Evolutionary conservation across 1,139 yeast genomes (phyloP).

Genomic region (Pichia sp.): DNA sequence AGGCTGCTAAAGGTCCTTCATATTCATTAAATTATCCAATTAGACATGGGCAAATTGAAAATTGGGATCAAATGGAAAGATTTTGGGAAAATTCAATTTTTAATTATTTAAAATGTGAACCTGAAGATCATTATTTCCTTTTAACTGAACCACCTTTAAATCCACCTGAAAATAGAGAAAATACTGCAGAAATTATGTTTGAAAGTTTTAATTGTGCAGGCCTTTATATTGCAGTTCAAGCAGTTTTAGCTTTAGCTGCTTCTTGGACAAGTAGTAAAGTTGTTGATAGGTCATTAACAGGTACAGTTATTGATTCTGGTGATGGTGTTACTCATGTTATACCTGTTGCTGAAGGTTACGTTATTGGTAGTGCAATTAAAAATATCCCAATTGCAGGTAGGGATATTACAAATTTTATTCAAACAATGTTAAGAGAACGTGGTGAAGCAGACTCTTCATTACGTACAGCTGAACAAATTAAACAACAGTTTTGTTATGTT

Average conservation of each 20-base stretch:
- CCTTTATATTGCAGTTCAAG: conserved; percentile 95
- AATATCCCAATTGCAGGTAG: conserved; percentile 98
- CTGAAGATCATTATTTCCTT: conserved; percentile 94
- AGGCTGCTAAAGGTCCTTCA: conserved; percentile 84
- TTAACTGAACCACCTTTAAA: conserved; percentile 97
- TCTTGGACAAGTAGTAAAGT: conserved; percentile 98
- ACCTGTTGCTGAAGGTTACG: conserved; percentile 99
- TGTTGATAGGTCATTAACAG: conserved; percentile 90
- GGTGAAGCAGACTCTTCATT: conserved; percentile 93
- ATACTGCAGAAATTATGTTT: conserved; percentile 97
- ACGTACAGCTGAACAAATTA: conserved; percentile 93
- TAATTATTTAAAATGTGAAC: conserved; percentile 94
- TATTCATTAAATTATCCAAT: conserved; percentile 89
- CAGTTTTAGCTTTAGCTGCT: conserved; percentile 96
- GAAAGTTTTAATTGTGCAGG: conserved; percentile 99
- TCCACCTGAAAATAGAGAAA: conserved; percentile 98
- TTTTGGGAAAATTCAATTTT: conserved; percentile 97
- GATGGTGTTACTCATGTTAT: conserved; percentile 97
- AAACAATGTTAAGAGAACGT: conserved; percentile 88
- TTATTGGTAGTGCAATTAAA: conserved; percentile 93
- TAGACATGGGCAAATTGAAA: conserved; percentile 95
- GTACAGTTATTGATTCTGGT: conserved; percentile 96
- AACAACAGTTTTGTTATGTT: conserved; percentile 94
- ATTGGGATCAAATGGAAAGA: conserved; percentile 99
- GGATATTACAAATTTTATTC: conserved; percentile 91